Conservation (phyloP, 164 flowering plant species). For the Annona cherimola region DNA sequence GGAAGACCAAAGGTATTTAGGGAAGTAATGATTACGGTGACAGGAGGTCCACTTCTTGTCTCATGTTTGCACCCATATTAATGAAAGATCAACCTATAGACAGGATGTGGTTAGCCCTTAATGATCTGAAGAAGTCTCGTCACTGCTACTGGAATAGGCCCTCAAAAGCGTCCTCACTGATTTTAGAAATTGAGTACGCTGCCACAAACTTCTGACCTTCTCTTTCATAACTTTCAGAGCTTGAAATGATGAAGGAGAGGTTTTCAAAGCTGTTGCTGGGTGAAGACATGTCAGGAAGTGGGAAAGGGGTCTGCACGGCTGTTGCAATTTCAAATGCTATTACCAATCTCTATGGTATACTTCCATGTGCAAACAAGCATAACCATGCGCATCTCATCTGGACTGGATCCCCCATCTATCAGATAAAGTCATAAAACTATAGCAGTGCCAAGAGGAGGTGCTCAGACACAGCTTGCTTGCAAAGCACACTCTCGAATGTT, state of each 20-base stretch:
- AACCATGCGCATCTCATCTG: neutral
- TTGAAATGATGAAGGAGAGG: conserved; percentile 84
- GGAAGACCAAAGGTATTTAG: no score
- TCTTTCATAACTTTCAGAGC: conserved; percentile 29
- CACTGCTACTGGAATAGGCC: neutral
- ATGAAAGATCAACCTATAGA: no score
- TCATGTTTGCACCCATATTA: no score
- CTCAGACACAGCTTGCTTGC: neutral
- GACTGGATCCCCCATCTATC: no score
- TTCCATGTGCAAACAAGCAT: neutral
- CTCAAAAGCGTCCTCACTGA: neutral
- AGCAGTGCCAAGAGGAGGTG: no score
- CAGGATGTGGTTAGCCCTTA: no score
- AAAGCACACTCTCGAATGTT: neutral
- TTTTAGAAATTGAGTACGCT: neutral
- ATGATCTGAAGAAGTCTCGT: no score
- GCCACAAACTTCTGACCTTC: neutral
- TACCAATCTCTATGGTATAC: conserved; percentile 87
- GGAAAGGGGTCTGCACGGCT: conserved; percentile 92
- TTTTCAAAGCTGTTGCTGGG: conserved; percentile 92
- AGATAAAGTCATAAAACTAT: no score
- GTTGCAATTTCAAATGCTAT: conserved; percentile 90
- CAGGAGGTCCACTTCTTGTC: no score
- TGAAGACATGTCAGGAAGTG: conserved; percentile 98
- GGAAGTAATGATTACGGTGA: no score